Conservation (phyloP, 306 rosid genomes). For the Elaeagnus macrophylla region DNA sequence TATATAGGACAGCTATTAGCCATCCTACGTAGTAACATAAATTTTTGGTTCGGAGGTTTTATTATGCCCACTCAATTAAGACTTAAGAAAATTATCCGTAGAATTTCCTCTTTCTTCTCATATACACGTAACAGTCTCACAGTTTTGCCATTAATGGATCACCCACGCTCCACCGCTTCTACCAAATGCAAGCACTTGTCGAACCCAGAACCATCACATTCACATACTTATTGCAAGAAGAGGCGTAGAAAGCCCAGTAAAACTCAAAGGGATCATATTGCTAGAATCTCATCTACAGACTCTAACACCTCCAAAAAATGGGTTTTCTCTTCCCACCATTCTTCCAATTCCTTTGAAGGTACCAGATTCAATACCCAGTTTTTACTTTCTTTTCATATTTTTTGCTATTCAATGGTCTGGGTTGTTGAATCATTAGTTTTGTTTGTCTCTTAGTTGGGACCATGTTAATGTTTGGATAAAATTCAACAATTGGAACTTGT, state of each 20-base stretch:
- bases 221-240: constrained; percentile 15
- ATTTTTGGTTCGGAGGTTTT: no score
- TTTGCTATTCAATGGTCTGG: neutral
- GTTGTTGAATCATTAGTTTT: no score
- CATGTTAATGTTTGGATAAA: no score
- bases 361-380: neutral
- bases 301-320: constrained; percentile 36
- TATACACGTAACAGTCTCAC: no score
- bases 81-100: no score
- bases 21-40: no score
- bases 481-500: no score
- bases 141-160: neutral
- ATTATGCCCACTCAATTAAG: no score
- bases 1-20: no score
- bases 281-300: neutral
- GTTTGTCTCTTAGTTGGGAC: no score
- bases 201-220: constrained; percentile 5
- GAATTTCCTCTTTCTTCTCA: no score
- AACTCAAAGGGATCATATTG: constrained; percentile 9
- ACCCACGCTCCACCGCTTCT: constrained; percentile 13
- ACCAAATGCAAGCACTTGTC: constrained; percentile 27
- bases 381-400: neutral
- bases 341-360: constrained; percentile 37
- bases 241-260: constrained; percentile 22
- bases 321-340: constrained; percentile 46